Base-by-base conservation (phyloP, 257 asterid species). In the Fraxinus americana region DNA sequence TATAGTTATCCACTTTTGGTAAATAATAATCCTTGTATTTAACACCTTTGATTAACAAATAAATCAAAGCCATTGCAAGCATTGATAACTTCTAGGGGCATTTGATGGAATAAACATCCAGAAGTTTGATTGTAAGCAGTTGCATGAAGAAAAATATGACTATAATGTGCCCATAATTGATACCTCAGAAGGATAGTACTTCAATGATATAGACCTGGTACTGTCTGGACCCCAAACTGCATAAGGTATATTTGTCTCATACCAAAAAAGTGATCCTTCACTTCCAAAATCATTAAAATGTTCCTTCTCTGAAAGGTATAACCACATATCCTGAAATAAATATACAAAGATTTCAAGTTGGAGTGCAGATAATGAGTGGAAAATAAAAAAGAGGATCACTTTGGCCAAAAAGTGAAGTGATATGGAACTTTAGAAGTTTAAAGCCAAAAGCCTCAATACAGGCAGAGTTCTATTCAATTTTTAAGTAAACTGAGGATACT, bases 161-260 rank as follows among this genome's bases (percentile, higher is more conserved):
- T 29, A 29, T 48, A 70, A 75, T 72, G 7, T 63, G 13, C 27
- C 34, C 66, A 78, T 30, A 76, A 75, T 76, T 57, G 77, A 73
- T 80, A 95, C 99, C 99, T 93, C 92, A 29, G 98, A 85, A 36
- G 97, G 97, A 83, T 86, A 41, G 83, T 93, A 91, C 84, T 90
- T 88, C 88, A 93, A 76, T 2, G 98, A 95, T 73, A 91, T 75
- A 70, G 83, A 79, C 80, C 99, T 87, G 77, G 83, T 84, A 87
- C 99, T 92, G 75, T 92, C 96, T 17, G 92, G 85, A 74, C 88
- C 87, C 97, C 97, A 95, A 81, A 92, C 97, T 78, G 98, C 99
- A 86, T 92, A 95, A 25, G 99, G 99, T 80, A 95, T 89, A 75
- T 90, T 93, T 36, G 97, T 87, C 90, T 95, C 99, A 57, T 95